phyloP scores from a whole-genome alignment of 2,329 filamentous ascomycete genomes.

The Monilinia fructigena region DNA sequence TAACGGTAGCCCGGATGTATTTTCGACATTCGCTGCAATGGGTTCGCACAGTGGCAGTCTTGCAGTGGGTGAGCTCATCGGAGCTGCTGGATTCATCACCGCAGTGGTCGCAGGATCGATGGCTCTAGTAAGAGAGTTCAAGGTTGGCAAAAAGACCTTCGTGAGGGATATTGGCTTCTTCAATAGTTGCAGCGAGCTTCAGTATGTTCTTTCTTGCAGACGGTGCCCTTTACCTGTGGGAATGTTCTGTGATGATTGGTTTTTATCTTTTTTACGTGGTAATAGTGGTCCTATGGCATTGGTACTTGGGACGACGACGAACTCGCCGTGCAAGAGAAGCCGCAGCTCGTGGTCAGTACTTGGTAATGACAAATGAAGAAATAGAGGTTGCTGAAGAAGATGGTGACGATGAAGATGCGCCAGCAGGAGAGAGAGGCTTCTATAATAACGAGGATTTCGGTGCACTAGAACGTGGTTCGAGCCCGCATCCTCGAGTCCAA shows the following conservation, averaged over 20 bases:
- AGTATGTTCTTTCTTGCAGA: conserved; percentile 86
- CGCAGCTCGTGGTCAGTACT: conserved; percentile 71
- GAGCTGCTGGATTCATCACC: conserved; percentile 93
- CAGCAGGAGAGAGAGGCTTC: conserved; percentile 39
- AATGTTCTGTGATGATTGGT: conserved; percentile 84
- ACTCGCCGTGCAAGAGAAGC: conserved; percentile 63
- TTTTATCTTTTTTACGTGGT: conserved; percentile 90
- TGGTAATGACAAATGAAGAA: conserved; percentile 53
- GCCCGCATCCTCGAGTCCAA: conserved; percentile 47
- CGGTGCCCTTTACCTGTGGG: conserved; percentile 80
- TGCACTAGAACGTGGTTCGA: conserved; percentile 36
- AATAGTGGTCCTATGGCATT: conserved; percentile 90
- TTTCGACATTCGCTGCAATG: conserved; percentile 98
- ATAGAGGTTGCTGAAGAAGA: conserved; percentile 66
- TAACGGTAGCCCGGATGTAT: conserved; percentile 96
- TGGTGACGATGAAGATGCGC: conserved; percentile 55
- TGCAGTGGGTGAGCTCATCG: conserved; percentile 91
- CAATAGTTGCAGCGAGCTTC: conserved; percentile 79
- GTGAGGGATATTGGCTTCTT: conserved; percentile 92
- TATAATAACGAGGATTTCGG: conserved; percentile 37
- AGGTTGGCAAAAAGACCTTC: conserved; percentile 85
- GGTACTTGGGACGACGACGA: conserved; percentile 67
- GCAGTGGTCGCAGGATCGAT: conserved; percentile 95
- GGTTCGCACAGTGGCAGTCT: conserved; percentile 94
- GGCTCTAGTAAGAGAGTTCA: conserved; percentile 94